Conservation (phyloP, 2,329 filamentous ascomycete species). For the Aspergillus vadensis region DNA sequence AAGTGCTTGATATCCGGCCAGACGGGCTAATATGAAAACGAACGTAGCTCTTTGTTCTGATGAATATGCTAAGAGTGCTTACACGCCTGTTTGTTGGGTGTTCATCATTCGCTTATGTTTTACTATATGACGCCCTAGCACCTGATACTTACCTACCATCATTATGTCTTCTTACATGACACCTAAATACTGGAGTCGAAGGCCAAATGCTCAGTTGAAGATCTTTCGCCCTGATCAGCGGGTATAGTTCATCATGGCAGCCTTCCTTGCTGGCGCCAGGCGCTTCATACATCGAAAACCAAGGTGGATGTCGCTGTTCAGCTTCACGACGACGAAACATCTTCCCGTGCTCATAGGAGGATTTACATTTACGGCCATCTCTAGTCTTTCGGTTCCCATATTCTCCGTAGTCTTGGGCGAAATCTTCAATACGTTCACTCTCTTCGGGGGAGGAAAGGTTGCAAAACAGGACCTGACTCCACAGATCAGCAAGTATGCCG, state of each 20-base stretch:
- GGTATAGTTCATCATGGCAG: constrained; percentile 1
- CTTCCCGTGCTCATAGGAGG: constrained; percentile 57
- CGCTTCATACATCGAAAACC: constrained; percentile 13
- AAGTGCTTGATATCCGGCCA: neutral
- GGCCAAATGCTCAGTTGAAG: constrained; percentile 4
- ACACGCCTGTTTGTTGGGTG: neutral
- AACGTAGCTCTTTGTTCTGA: neutral
- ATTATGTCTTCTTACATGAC: neutral
- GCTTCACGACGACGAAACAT: constrained; percentile 69
- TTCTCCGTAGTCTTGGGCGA: constrained; percentile 72
- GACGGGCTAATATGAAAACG: neutral
- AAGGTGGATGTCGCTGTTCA: constrained; percentile 64
- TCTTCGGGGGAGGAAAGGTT: constrained; percentile 61
- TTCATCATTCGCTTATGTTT: neutral
- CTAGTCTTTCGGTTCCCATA: constrained; percentile 65
- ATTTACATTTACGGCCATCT: constrained; percentile 57
- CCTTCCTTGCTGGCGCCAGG: neutral
- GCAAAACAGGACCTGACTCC: constrained; percentile 55
- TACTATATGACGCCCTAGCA: neutral
- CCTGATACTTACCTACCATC: neutral
- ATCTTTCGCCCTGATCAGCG: neutral
- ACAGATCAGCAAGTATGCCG: constrained; percentile 61
- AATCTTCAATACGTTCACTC: constrained; percentile 71
- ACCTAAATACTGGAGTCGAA: constrained; percentile 17
- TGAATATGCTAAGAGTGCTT: neutral